Base-by-base conservation (phyloP, 257 asterid genomes). In the Lantana camara region DNA sequence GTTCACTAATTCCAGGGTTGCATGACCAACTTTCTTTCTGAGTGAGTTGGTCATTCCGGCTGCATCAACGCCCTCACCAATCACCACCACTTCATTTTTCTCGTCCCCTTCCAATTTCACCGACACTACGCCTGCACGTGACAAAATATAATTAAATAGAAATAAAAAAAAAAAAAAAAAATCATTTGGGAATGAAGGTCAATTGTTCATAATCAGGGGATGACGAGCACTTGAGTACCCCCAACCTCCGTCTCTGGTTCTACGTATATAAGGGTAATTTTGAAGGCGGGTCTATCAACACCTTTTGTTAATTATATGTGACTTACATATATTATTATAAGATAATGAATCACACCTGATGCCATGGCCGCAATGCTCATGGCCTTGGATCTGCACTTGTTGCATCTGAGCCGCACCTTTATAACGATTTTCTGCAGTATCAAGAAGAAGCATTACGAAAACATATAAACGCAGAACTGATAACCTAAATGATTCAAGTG, bases 21-120 rank as follows among this genome's bases (percentile, higher is more conserved):
- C 88, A 47, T 56, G 73, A 19, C 88, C 85, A 16, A 82, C 79
- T 66, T 82, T 76, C 80, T 82, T 82, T 38, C 85, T 79, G 29
- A 79, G 54, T n/a, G 71, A 70, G 47, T 51, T 37, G 32, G 79
- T 74, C 40, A 82, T 50, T 16, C 71, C 61, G 9, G 69, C 81
- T 32, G 83, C 82, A 61, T 79, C 83, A n/a, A 82, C 73, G 22
- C 60, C 75, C 1, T 79, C 77, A 63, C 88, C 85, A 15, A 71
- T 73, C 64, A 76, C 81, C 65, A 76, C 88, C 60, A 76, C 63
- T 49, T 58, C 38, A 46, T 82, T 74, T 38, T 65, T 70, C 44
- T 60, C 41, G 3, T 76, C 81, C 11, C 83, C 85, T 30, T 76
- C 74, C 10, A 79, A 5, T 47, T 73, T 65, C 55, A 76, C 88